A percentile compares a stretch with the other conserved stretches of the same genome.
Conservation (phyloP, 148 eudicot species). For the Fagopyrum homotropicum region DNA sequence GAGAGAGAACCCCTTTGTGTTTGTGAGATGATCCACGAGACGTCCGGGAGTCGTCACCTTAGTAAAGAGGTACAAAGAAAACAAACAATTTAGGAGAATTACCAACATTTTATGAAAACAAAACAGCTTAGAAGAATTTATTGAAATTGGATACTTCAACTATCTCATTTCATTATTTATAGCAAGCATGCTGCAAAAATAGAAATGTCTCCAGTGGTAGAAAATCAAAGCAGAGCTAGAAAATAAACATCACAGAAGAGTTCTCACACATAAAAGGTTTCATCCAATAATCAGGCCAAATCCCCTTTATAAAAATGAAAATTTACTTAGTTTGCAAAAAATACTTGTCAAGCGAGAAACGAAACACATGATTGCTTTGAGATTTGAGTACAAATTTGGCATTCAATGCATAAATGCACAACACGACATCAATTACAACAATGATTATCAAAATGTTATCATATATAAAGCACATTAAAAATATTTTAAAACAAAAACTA, state of each 20-base stretch:
- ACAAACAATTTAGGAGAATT: background rate
- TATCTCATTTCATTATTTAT: background rate
- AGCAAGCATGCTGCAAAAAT: background rate
- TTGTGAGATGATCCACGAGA: slow-evolving; percentile 80
- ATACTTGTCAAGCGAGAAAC: background rate
- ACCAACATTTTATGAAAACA: background rate
- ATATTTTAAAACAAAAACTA: no score
- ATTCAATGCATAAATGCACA: background rate
- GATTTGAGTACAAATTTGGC: background rate
- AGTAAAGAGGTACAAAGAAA: background rate
- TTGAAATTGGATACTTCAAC: background rate
- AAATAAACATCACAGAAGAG: background rate
- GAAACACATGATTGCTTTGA: background rate
- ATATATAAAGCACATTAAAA: background rate
- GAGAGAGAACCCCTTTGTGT: slow-evolving; percentile 81
- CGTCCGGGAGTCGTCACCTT: slow-evolving; percentile 98
- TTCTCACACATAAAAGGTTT: background rate
- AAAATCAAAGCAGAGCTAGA: background rate
- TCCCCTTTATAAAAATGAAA: background rate
- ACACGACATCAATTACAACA: background rate
- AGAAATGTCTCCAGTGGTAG: background rate
- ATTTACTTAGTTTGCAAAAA: background rate
- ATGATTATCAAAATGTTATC: background rate
- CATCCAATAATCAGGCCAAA: background rate
- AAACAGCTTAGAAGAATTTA: background rate